Evolutionary conservation across 2,329 filamentous ascomycete genomes (phyloP), one percentile per base, ranked within the genome.

Genomic region (Coniella vitis): DNA sequence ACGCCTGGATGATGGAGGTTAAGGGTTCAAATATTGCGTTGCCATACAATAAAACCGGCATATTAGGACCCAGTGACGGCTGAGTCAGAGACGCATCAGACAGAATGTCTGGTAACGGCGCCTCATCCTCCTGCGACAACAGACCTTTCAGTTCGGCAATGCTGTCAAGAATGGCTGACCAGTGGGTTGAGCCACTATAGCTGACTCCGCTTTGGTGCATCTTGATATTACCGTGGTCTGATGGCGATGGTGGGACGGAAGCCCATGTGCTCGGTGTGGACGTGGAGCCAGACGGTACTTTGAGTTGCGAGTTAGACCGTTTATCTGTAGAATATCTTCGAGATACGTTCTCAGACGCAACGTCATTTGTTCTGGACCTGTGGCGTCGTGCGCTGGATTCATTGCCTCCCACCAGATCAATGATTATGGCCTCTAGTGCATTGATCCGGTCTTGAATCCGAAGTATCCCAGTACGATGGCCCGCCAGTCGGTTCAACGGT

Each of bases 81-180:
- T 41, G 4, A 16, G 3, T 5, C n/a, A 14, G 10, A 17, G 43
- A 37, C n/a, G n/a, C n/a, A 14, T 35, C 12, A 37, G 40, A 3
- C 19, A 29, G n/a, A n/a, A 41, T 29, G n/a, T 31, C n/a, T 35
- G 5, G 46, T n/a, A 34, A 53, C 12, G 63, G 55, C 8, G 65
- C 60, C 19, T 31, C 7, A 14, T 39, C 38, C 57, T 31, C 38
- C 14, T 41, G 54, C 1, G 63, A 60, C 8, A 68, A 57, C 10
- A 66, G 61, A 2, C 66, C 60, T 43, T 61, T 68, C 3, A 72
- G 56, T 4, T 70, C 67, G 2, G 67, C 58, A 20, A 72, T 70
- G 25, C 61, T 59, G 31, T 71, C 65, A 3, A 71, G 56, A 2
- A 72, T 60, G 13, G 69, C 64, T 7, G 64, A 60, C 68, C 69